These are phyloP conservation scores for Oidium heveae DNA, from an alignment of 2,329 filamentous ascomycete species.

Conservation along the genomic window DNA sequence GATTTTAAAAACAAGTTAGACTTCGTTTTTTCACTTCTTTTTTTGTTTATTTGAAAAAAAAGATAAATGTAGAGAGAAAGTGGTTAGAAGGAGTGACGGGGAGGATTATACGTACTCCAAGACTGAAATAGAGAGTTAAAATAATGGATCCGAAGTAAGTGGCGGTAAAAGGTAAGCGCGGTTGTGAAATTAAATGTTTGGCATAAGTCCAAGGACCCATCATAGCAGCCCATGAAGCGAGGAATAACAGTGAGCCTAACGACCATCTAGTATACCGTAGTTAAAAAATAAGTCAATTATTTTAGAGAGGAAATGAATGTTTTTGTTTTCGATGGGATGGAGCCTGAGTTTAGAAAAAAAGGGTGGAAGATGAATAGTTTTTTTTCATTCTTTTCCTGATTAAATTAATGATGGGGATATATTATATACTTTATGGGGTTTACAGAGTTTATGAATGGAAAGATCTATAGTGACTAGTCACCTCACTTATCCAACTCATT, in stretches of 20 bases:
- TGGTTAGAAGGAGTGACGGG: background rate
- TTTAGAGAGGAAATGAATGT: background rate
- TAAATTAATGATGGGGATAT: background rate
- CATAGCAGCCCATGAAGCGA: slow-evolving; percentile 77
- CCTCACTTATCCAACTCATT: too few relatives aligned
- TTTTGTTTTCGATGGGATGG: background rate
- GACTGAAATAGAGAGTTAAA: slow-evolving; percentile 72
- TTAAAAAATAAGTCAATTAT: slow-evolving; percentile 9
- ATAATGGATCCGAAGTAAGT: slow-evolving; percentile 86
- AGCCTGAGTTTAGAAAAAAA: background rate
- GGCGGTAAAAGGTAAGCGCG: slow-evolving; percentile 74
- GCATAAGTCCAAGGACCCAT: slow-evolving; percentile 74
- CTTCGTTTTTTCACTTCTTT: background rate
- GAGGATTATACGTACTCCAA: slow-evolving; percentile 46
- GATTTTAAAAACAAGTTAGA: slow-evolving; percentile 3
- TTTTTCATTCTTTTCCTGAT: background rate
- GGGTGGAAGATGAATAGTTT: too few relatives aligned
- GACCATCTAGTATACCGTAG: slow-evolving; percentile 48
- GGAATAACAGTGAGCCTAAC: slow-evolving; percentile 70
- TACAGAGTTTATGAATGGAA: too few relatives aligned
- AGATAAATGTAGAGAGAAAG: background rate
- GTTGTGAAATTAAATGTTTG: slow-evolving; percentile 60
- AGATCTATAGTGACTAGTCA: too few relatives aligned
- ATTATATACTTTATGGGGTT: too few relatives aligned
- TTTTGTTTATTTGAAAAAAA: background rate